Percentiles rank a stretch among this genome's conserved stretches.
Evolutionary conservation across 1,139 yeast species (phyloP).

Genomic region (Protomyces inundatus): DNA sequence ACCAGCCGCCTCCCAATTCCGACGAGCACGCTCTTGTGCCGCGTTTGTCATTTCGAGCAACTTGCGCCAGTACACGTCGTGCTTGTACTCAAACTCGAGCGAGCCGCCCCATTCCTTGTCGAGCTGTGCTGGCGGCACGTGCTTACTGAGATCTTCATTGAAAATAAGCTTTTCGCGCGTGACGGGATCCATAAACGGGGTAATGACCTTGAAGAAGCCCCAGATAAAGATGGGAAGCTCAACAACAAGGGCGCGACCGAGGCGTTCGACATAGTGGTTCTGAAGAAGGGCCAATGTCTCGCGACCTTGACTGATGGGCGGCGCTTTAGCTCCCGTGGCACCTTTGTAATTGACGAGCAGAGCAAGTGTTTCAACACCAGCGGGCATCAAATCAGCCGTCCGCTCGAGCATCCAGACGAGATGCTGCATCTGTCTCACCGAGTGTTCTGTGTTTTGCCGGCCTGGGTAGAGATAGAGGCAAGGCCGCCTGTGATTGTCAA

Average conservation of each 20-base stretch:
- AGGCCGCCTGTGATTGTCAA: conserved; percentile 82
- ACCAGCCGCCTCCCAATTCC: conserved; percentile 16
- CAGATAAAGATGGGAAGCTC: conserved; percentile 92
- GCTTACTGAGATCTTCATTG: conserved; percentile 79
- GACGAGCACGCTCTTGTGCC: conserved; percentile 41
- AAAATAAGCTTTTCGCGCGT: conserved; percentile 87
- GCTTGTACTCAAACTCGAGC: conserved; percentile 75
- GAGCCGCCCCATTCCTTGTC: conserved; percentile 80
- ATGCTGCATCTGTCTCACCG: conserved; percentile 85
- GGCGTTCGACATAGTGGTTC: conserved; percentile 92
- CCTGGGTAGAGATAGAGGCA: conserved; percentile 87
- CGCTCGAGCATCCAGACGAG: conserved; percentile 86
- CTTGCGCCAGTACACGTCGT: conserved; percentile 73
- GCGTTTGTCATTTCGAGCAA: conserved; percentile 54
- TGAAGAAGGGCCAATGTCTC: conserved; percentile 83
- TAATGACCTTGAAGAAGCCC: conserved; percentile 80
- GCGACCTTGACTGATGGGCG: conserved; percentile 73
- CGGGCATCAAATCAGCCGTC: conserved; percentile 88
- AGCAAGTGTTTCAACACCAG: conserved; percentile 90
- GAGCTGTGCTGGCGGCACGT: conserved; percentile 73
- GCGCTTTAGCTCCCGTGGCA: conserved; percentile 61
- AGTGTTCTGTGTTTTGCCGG: conserved; percentile 82
- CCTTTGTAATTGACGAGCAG: conserved; percentile 83
- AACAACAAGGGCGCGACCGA: conserved; percentile 83
- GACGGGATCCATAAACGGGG: conserved; percentile 91